These are phyloP conservation scores for Xylariomycetidae sp. DNA, from an alignment of 2,329 filamentous ascomycete species.

Conservation along the genomic window DNA sequence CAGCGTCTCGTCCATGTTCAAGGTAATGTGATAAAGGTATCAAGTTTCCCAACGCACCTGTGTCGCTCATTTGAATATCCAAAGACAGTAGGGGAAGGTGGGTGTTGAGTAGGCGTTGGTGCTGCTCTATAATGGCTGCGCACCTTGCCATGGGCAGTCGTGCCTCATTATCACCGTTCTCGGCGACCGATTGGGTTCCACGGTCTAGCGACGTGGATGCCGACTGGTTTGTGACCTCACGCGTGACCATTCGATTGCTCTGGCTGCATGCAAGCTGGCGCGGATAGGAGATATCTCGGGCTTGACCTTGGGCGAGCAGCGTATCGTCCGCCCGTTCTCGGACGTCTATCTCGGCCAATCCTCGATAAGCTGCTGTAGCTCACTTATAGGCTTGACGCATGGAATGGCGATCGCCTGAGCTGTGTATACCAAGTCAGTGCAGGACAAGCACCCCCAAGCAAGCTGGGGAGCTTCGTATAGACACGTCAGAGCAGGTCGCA, in stretches of 20 bases:
- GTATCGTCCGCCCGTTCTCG: conserved; percentile 15
- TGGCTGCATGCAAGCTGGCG: conserved; percentile 2
- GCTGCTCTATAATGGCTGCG: conserved; percentile 1
- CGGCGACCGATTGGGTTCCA: conserved; percentile 9
- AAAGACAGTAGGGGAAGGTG: background rate
- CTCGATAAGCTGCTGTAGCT: too few species aligned
- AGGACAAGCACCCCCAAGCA: too few species aligned
- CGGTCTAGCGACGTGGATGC: conserved; percentile 1
- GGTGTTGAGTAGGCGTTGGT: background rate
- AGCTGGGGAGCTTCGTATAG: too few species aligned
- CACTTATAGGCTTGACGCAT: too few species aligned
- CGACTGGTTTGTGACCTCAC: conserved; percentile 4
- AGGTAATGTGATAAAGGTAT: background rate
- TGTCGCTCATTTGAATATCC: background rate
- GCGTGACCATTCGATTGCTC: conserved; percentile 8
- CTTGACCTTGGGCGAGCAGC: conserved; percentile 6
- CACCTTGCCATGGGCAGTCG: background rate
- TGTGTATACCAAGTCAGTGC: too few species aligned
- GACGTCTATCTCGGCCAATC: conserved; percentile 8
- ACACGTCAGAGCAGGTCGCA: too few species aligned
- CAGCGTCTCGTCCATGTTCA: conserved; percentile 9
- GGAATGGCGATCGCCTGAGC: too few species aligned
- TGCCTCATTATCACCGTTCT: conserved; percentile 14
- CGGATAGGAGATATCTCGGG: conserved; percentile 17
- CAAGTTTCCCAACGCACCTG: conserved; percentile 2